Base-by-base conservation (phyloP, 306 rosid species). In the Sesbania bispinosa region DNA sequence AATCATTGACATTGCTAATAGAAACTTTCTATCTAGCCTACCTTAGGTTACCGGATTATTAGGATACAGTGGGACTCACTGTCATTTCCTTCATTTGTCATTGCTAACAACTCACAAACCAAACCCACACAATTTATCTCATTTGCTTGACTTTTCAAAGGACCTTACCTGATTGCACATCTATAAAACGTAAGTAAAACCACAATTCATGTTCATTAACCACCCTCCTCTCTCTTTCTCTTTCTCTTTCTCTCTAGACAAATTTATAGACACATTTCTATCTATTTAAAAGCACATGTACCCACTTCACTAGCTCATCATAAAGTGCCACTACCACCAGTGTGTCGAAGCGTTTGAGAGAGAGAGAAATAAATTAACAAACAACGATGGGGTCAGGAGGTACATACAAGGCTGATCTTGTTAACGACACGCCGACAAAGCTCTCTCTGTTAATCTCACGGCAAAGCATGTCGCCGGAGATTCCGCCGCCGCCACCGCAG, bases 381-480 rank as follows among this genome's bases (percentile, higher is more conserved):
- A n/a, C n/a, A n/a, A n/a, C 10, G 18, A 79, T 82, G 89, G 77
- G 30, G 30, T 53, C 79, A 4, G 76, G 45, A 13, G n/a, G n/a
- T n/a, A 14, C 76, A 3, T 35, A 27, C 35, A 61, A 21, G 5
- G 21, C 2, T 29, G 39, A 74, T 6, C 19, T 53, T 13, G 13
- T 16, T 80, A 67, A 42, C 52, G 9, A 73, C 75, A n/a, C 63
- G 11, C 58, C 62, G 2, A 77, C 88, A 1, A 82, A 76, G 73
- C 87, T 86, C 11, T 67, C 88, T 5, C 41, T 85, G 16, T 78
- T 77, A 15, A 75, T 33, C 66, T 85, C 88, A 1, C 83, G 84
- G 13, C 88, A 81, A 0, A 73, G 5, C 74, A 79, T 68, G 48
- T 80, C 76, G 1, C 48, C 84, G 6, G 96, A 80, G 33, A 39